These are phyloP conservation scores for Croton setiger DNA, from an alignment of 441 rosid species.

Conservation along the genomic window DNA sequence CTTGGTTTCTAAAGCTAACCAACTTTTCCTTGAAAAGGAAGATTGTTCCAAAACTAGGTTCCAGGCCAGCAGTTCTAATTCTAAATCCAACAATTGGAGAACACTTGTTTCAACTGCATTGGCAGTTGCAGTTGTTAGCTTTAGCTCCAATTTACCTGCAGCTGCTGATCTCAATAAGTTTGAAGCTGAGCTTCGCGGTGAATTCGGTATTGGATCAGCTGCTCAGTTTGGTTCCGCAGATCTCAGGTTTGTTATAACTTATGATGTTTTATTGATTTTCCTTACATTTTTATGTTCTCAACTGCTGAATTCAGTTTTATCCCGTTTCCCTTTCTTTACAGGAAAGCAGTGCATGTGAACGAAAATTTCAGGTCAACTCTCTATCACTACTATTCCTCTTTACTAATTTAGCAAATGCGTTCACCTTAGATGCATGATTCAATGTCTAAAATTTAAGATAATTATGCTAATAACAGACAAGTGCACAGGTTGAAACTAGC, in stretches of 20 bases:
- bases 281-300: background rate
- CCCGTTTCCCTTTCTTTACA: conserved; percentile 30
- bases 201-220: conserved; percentile 87
- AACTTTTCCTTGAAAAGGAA: conserved; percentile 48
- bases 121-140: conserved; percentile 59
- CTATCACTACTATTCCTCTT: background rate
- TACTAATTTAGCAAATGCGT: background rate
- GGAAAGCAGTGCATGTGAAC: conserved; percentile 81
- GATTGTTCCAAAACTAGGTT: conserved; percentile 29
- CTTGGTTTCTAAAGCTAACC: conserved; percentile 11
- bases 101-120: conserved; percentile 59
- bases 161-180: conserved; percentile 77
- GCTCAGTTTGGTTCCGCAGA: conserved; percentile 90
- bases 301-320: conserved; percentile 17
- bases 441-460: background rate
- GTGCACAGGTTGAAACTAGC: background rate
- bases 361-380: conserved; percentile 71
- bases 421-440: background rate
- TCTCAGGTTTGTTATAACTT: conserved; percentile 47
- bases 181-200: conserved; percentile 83
- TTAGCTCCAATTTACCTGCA: conserved; percentile 50
- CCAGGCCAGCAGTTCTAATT: conserved; percentile 23
- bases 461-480: background rate
- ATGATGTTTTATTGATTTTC: background rate
- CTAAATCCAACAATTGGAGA: conserved; percentile 47